Base-by-base conservation (phyloP, 305 asterid species). In the Solanum hybrid region DNA sequence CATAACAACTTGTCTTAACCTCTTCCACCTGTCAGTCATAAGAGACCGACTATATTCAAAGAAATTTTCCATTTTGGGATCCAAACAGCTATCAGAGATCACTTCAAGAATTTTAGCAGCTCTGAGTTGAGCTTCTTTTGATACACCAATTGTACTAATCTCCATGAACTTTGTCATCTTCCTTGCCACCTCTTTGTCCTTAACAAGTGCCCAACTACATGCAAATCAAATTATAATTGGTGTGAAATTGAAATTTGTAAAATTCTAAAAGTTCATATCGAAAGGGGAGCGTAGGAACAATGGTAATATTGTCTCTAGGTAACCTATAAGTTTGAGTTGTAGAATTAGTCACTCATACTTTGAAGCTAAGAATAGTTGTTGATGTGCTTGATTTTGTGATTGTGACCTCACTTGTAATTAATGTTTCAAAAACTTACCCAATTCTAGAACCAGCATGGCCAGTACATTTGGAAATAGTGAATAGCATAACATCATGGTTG, bases 371-470 rank as follows among this genome's bases (percentile, higher is more conserved):
- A 34, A 34, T 34, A 34, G 35, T 34, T 34, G 35, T 34, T 34
- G 1, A 34, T 34, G 35, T 34, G 35, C 35, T 34, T 34, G 6
- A 34, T 34, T 34, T 34, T 34, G 35, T 34, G 35, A 34, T 34
- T 34, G 35, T 34, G 35, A 34, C 35, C 35, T 34, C 35, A 40
- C 16, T 11, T 40, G 16, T 11, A 40, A 40, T 11, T 40, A 40
- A 42, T 4, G 18, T 42, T 12, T 42, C 6, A 42, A 13, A 42
- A 42, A 8, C 36, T 13, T 91, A 96, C 98, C 99, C 98, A 22
- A 95, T 95, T 91, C 99, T 90, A 71, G 99, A 94, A 42, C 98
- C 99, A 4, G 99, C 98, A 64, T 97, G 98, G 3, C 99, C 97
- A 4, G 98, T 94, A 95, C 96, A 94, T 92, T 97, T 97, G 11